A percentile compares a stretch with the other conserved stretches of the same genome.
These are phyloP conservation scores for Phaeophleospora eucalypticola DNA, from an alignment of 2,329 filamentous ascomycete genomes.

Conservation along the genomic window DNA sequence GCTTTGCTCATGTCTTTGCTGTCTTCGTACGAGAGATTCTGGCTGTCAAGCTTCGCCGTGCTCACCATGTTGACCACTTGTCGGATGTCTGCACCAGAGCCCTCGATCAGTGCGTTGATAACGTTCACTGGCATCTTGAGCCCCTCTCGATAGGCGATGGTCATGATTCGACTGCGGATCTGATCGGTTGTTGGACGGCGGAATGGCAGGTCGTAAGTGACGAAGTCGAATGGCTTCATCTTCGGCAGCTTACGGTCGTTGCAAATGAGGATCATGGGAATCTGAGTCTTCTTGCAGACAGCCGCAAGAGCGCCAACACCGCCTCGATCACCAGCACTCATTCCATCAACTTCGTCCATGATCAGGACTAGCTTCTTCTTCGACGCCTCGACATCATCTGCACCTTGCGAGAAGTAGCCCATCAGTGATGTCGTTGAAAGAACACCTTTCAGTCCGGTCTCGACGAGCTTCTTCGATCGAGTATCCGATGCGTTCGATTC, in stretches of 20 bases:
- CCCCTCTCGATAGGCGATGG: conserved; percentile 87
- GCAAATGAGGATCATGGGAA: conserved; percentile 95
- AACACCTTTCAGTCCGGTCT: conserved; percentile 80
- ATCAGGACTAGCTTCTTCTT: conserved; percentile 95
- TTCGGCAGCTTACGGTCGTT: conserved; percentile 90
- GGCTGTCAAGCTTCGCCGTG: conserved; percentile 83
- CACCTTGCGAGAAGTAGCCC: conserved; percentile 80
- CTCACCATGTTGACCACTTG: conserved; percentile 99
- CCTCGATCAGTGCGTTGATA: conserved; percentile 90
- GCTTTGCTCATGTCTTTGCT: conserved; percentile 93
- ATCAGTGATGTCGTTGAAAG: conserved; percentile 89
- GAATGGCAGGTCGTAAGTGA: conserved; percentile 81
- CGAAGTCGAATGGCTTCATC: conserved; percentile 95
- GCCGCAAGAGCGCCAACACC: conserved; percentile 92
- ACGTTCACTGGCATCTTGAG: conserved; percentile 79
- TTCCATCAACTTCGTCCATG: conserved; percentile 99
- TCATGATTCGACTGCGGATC: conserved; percentile 87
- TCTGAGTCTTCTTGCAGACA: conserved; percentile 89
- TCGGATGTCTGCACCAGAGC: conserved; percentile 90
- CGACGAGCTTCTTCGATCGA: conserved; percentile 92
- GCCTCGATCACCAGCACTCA: conserved; percentile 94
- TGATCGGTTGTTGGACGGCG: conserved; percentile 84
- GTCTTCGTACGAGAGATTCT: conserved; percentile 74
- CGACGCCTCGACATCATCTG: conserved; percentile 69
- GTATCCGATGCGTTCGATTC: conserved; percentile 96